A percentile compares a stretch with the other conserved stretches of the same genome.
Evolutionary conservation across 345 rosid genomes (phyloP).

Genomic region (Bruguiera sexangula): DNA sequence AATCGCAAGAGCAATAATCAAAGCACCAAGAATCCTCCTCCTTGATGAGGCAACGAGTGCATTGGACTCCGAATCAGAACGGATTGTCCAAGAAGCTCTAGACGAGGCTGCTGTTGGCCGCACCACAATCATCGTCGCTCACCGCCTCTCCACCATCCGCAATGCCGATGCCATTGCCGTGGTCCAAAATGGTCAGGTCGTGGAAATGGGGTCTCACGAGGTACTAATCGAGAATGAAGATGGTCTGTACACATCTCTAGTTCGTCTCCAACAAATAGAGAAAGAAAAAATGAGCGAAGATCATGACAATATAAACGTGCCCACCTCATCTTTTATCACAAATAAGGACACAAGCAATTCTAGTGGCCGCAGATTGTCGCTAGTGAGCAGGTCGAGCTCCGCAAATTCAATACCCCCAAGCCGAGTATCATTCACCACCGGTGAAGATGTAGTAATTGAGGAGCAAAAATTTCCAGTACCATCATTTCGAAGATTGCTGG

Average conservation of each 20-base stretch:
- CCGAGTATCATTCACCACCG: not conserved
- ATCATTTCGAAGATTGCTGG: slow-evolving; percentile 25
- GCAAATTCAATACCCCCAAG: slow-evolving; percentile 37
- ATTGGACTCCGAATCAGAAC: slow-evolving; percentile 36
- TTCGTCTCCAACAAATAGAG: slow-evolving; percentile 27
- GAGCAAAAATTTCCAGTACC: slow-evolving; percentile 17
- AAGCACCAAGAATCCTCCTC: slow-evolving; percentile 37
- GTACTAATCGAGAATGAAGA: slow-evolving; percentile 25
- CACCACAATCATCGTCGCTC: slow-evolving; percentile 34
- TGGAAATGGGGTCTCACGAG: slow-evolving; percentile 33
- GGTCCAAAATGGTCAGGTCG: slow-evolving; percentile 29
- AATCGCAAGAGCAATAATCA: slow-evolving; percentile 39
- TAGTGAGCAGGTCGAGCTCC: slow-evolving; percentile 55
- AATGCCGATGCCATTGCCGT: slow-evolving; percentile 28
- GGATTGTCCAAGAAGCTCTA: slow-evolving; percentile 33
- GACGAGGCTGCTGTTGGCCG: slow-evolving; percentile 31
- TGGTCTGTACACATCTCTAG: slow-evolving; percentile 24
- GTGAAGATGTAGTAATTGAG: slow-evolving; percentile 4
- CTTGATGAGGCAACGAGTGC: slow-evolving; percentile 48
- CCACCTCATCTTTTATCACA: slow-evolving; percentile 27
- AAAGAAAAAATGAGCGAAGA: slow-evolving; percentile 11
- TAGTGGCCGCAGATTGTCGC: slow-evolving; percentile 46
- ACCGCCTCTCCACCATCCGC: slow-evolving; percentile 37
- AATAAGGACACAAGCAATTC: slow-evolving; percentile 34
- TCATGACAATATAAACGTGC: not conserved